Base-by-base conservation (phyloP, 1,139 yeast species). In the Wickerhamiella pararugosa region DNA sequence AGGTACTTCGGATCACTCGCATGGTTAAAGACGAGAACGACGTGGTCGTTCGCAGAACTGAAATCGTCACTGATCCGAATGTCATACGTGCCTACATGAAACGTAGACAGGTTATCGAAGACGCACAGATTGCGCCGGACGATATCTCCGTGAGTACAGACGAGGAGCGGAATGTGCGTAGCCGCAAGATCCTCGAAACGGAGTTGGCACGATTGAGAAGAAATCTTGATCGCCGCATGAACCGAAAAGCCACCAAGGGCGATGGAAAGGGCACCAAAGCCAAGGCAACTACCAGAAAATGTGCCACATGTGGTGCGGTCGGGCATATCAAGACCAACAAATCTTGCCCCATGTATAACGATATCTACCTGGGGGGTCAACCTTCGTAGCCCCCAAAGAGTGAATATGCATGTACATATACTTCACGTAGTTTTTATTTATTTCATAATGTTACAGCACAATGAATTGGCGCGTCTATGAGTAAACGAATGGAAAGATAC, bases 271-370 rank as follows among this genome's bases (percentile, higher is more conserved):
- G 56, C 9, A 55, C 47, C 21, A 58, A 59, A 31, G 63, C 60
- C 39, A 83, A 82, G 56, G 76, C 86, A 44, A 82, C 82, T 1
- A 78, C 82, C 6, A 69, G 97, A 57, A 73, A 84, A 55, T 90
- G 97, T 64, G 86, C 93, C 5, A 80, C 93, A 1, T 90, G 97
- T 69, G 97, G 97, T 27, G 93, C 90, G 3, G 71, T 81, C 53
- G 98, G 97, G 0, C 98, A 90, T 59, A 90, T 87, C 49, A 71
- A 93, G 56, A 87, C 97, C 7, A 86, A 84, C 59, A 79, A 79
- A 57, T 68, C 74, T 43, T 87, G 97, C 62, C 97, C 97, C n/a
- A 69, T 86, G 70, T 87, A 76, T 51, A 69, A 69, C 46, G 75
- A 64, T 47, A 45, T 57, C 30, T 55, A 57, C 43, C 49, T 56